phyloP scores from a whole-genome alignment of 129 eudicot genomes.

The Calendula officinalis region DNA sequence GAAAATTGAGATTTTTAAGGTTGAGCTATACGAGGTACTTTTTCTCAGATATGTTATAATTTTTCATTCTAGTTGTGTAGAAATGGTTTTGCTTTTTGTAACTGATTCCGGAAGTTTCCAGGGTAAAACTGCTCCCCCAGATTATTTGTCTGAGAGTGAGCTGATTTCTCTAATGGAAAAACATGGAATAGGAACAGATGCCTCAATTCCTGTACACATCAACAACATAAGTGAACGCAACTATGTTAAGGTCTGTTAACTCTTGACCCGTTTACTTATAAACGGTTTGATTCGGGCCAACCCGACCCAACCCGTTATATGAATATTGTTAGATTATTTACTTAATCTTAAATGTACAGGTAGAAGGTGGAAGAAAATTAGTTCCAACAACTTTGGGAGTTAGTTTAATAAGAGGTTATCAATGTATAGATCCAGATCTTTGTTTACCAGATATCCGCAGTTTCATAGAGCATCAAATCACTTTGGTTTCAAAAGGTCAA shows the following conservation, averaged over 20 bases:
- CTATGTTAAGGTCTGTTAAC: constrained; percentile 71
- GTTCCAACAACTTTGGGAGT: constrained; percentile 86
- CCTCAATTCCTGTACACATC: constrained; percentile 90
- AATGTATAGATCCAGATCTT: constrained; percentile 86
- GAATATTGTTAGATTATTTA: not conserved
- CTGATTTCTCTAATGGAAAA: constrained; percentile 89
- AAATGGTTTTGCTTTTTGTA: not conserved
- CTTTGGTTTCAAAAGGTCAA: constrained; percentile 86
- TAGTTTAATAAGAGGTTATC: constrained; percentile 88
- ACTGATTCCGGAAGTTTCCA: constrained; percentile 27
- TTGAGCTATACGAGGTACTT: constrained; percentile 77
- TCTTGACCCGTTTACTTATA: not conserved
- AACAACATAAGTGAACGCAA: constrained; percentile 97
- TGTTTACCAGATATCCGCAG: constrained; percentile 92
- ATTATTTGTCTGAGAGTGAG: constrained; percentile 87
- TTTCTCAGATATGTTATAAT: not conserved
- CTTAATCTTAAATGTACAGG: constrained; percentile 43
- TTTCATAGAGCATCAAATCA: constrained; percentile 88
- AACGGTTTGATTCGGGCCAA: not conserved
- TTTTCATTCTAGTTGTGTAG: not conserved
- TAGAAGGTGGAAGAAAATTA: constrained; percentile 82
- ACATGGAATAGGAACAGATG: constrained; percentile 95
- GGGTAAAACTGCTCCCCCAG: constrained; percentile 90
- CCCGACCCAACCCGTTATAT: no score
- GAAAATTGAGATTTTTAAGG: constrained; percentile 53